Evolutionary conservation across 345 rosid species (phyloP).

Genomic region (Hibiscus mutabilis): DNA sequence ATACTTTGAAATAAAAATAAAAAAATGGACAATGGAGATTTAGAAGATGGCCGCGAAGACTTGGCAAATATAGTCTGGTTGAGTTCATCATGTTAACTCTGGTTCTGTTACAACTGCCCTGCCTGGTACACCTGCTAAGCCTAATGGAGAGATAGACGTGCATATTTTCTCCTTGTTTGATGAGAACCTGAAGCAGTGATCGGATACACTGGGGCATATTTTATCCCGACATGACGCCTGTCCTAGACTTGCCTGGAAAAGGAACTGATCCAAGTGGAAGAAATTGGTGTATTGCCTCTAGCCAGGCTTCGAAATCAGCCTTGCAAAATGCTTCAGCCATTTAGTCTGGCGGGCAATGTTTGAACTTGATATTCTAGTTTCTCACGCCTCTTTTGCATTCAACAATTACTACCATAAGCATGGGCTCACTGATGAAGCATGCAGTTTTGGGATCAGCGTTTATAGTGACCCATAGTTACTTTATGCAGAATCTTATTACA

Average conservation of each 20-base stretch:
- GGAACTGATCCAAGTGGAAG: slow-evolving; percentile 50
- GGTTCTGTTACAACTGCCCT: no score
- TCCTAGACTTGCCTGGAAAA: slow-evolving; percentile 78
- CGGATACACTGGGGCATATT: slow-evolving; percentile 85
- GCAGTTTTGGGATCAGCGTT: slow-evolving; percentile 82
- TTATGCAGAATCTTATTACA: not conserved
- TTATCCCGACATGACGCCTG: slow-evolving; percentile 77
- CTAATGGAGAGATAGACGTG: slow-evolving; percentile 57
- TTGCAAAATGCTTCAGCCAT: slow-evolving; percentile 73
- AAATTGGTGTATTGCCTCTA: slow-evolving; percentile 88
- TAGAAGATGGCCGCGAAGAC: no score
- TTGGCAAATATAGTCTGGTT: no score
- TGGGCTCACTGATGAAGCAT: slow-evolving; percentile 69
- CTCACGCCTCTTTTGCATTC: slow-evolving; percentile 89
- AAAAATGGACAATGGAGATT: no score
- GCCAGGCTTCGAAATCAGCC: slow-evolving; percentile 58
- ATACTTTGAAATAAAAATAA: no score
- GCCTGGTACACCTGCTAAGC: slow-evolving; percentile 89
- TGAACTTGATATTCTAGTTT: slow-evolving; percentile 75
- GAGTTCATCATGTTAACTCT: no score
- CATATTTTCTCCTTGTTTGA: slow-evolving; percentile 83
- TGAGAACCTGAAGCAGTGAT: slow-evolving; percentile 74
- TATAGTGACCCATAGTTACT: slow-evolving; percentile 62
- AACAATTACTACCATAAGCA: slow-evolving; percentile 83
- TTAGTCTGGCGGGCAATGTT: slow-evolving; percentile 94